Evolutionary conservation across 1,139 yeast species (phyloP).

Genomic region (Candida pseudocylindracea): DNA sequence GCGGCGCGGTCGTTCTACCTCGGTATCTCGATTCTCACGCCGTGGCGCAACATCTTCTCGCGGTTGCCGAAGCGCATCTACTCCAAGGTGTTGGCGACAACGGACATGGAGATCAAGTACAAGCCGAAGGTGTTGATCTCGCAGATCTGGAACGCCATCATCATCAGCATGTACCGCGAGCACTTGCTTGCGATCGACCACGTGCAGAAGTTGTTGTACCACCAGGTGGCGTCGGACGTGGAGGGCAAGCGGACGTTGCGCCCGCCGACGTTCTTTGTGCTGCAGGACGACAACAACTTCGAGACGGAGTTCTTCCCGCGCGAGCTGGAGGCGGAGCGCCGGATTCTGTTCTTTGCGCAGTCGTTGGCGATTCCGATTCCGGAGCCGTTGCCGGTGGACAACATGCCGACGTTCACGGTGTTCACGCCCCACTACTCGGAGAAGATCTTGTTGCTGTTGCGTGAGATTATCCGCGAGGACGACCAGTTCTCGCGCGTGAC

Average conservation of each 20-base stretch:
- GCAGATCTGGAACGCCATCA: conserved; percentile 97
- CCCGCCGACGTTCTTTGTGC: conserved; percentile 96
- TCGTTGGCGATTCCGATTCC: conserved; percentile 96
- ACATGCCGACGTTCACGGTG: conserved; percentile 97
- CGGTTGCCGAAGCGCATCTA: conserved; percentile 96
- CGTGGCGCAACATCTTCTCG: conserved; percentile 97
- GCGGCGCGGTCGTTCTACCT: conserved; percentile 94
- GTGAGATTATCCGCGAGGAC: conserved; percentile 96
- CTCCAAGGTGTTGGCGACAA: conserved; percentile 90
- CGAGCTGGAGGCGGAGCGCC: conserved; percentile 96
- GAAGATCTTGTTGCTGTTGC: conserved; percentile 80
- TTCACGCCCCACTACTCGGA: conserved; percentile 96
- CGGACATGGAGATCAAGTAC: conserved; percentile 97
- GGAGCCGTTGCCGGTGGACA: conserved; percentile 95
- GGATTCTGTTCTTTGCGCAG: conserved; percentile 97
- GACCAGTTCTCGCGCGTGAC: conserved; percentile 97
- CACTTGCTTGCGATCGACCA: conserved; percentile 94
- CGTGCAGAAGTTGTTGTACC: conserved; percentile 89
- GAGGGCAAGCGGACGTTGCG: conserved; percentile 97
- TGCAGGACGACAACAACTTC: conserved; percentile 90
- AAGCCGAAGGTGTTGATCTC: conserved; percentile 96
- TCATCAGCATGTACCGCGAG: conserved; percentile 96
- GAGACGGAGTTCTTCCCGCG: conserved; percentile 93
- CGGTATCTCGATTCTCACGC: conserved; percentile 96
- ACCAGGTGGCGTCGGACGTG: conserved; percentile 92